Percentiles rank a stretch among this genome's conserved stretches.
These are phyloP conservation scores for Auriscalpium orientale DNA, from an alignment of 768 basidiomycete species.

Conservation along the genomic window DNA sequence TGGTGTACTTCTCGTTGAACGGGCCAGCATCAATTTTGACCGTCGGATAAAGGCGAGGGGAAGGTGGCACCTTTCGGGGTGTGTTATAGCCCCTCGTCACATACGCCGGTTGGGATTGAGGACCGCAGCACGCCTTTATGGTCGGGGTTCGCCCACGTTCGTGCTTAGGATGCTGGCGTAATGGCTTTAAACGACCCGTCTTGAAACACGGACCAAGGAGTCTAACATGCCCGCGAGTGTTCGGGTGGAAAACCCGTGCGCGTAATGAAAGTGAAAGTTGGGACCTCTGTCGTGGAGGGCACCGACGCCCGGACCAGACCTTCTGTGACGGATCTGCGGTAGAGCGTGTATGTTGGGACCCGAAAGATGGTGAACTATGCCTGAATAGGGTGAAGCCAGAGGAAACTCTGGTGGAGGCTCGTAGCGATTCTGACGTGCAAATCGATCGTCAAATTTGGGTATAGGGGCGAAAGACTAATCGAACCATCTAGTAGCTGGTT, in stretches of 20 bases:
- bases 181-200: too few relatives aligned
- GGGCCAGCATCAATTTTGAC: too few relatives aligned
- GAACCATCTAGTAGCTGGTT: constrained; percentile 93
- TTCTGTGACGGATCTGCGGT: constrained; percentile 70
- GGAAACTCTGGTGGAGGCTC: constrained; percentile 95
- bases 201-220: too few relatives aligned
- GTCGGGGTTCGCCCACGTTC: too few relatives aligned
- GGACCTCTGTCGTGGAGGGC: constrained; percentile 55
- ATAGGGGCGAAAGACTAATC: constrained; percentile 96
- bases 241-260: constrained; percentile 64
- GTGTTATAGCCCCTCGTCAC: too few relatives aligned
- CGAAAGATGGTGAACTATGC: constrained; percentile 89
- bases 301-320: constrained; percentile 69
- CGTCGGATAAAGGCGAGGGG: too few relatives aligned
- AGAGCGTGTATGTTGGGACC: constrained; percentile 82
- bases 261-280: constrained; percentile 69
- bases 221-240: constrained; percentile 78
- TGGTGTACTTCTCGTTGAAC: too few relatives aligned
- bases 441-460: constrained; percentile 93
- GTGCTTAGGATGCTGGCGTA: too few relatives aligned
- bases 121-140: too few relatives aligned
- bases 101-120: too few relatives aligned
- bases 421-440: constrained; percentile 96
- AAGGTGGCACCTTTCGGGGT: too few relatives aligned
- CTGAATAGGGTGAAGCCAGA: constrained; percentile 89